Conservation (phyloP, 305 asterid species). For the Solanum aculeatissimum region DNA sequence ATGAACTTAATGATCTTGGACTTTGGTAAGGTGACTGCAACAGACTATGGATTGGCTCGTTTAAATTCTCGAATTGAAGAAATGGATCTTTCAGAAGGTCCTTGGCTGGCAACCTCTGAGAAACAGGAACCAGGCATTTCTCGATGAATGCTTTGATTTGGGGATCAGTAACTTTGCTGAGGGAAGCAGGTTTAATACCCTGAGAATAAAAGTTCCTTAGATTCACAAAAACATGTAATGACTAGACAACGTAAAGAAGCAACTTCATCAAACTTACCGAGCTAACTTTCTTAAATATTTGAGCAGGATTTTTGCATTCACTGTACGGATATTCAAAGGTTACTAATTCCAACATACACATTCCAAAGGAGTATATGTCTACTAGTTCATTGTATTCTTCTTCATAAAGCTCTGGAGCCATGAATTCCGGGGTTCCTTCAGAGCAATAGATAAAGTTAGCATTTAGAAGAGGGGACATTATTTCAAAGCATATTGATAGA, state of each 20-base stretch:
- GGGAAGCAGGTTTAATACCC: slow-evolving; percentile 80
- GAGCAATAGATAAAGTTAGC: background rate
- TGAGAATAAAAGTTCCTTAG: slow-evolving; percentile 7
- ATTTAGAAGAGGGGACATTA: background rate
- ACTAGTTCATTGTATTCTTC: slow-evolving; percentile 76
- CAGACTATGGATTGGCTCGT: slow-evolving; percentile 10
- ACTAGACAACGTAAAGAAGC: background rate
- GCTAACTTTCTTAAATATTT: slow-evolving; percentile 55
- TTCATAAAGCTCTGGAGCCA: slow-evolving; percentile 81
- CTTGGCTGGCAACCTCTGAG: slow-evolving; percentile 54
- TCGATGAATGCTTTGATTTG: slow-evolving; percentile 60
- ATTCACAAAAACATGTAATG: background rate
- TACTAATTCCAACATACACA: slow-evolving; percentile 86
- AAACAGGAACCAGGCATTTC: slow-evolving; percentile 58
- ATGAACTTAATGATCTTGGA: slow-evolving; percentile 25
- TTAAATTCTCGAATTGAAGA: slow-evolving; percentile 33
- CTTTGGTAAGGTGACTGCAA: slow-evolving; percentile 20
- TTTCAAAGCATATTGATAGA: background rate
- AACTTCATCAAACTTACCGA: slow-evolving; percentile 31
- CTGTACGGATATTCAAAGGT: slow-evolving; percentile 65
- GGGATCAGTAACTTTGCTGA: slow-evolving; percentile 35
- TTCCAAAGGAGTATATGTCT: slow-evolving; percentile 72
- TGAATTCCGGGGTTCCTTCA: slow-evolving; percentile 66
- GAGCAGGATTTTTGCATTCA: slow-evolving; percentile 80
- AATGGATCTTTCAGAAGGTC: slow-evolving; percentile 65